Evolutionary conservation across 2,329 filamentous ascomycete genomes (phyloP), one percentile per base, ranked within the genome.

Genomic region (Coleophoma cylindrospora): DNA sequence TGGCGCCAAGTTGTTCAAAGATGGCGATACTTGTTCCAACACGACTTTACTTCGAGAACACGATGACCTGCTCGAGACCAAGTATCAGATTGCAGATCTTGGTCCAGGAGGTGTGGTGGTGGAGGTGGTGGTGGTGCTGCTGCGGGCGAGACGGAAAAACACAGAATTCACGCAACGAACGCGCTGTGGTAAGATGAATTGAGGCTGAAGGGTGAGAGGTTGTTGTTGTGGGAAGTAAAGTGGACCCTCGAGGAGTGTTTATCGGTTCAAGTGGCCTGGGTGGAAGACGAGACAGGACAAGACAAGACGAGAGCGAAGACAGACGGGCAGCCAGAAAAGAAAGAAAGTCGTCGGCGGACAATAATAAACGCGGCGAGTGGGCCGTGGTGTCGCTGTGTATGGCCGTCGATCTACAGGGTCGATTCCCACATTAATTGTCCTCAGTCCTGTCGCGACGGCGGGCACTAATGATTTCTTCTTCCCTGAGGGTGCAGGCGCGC

Each of bases 181-280:
- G 27, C 27, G 27, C 27, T 27, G 27, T 27, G 27, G 27, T 27
- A 27, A 10, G 27, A 27, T 22, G 33, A 33, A 47, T 44, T 57
- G 58, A 60, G 53, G 57, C 58, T 57, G 50, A 55, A 54, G 51
- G 51, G 45, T 45, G 48, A 27, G 44, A 44, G 41, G 22, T 44
- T 44, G 41, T 46, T 52, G 52, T 53, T 55, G 50, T 52, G 43
- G 50, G 27, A 55, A 49, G 52, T 56, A 54, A 58, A 59, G 57
- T 58, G 58, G 55, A 57, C 48, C 51, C 50, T 41, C 43, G 36
- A 36, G 45, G 47, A 51, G 13, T 52, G 53, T 61, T 59, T 59
- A 59, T 56, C 58, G 55, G 54, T 55, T 43, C 22, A 34, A 48
- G 51, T 40, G 50, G 47, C 21, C 38, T 34, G 27, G 27, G 27